phyloP scores from a whole-genome alignment of 2,329 filamentous ascomycete species.

The Fusarium concolor region DNA sequence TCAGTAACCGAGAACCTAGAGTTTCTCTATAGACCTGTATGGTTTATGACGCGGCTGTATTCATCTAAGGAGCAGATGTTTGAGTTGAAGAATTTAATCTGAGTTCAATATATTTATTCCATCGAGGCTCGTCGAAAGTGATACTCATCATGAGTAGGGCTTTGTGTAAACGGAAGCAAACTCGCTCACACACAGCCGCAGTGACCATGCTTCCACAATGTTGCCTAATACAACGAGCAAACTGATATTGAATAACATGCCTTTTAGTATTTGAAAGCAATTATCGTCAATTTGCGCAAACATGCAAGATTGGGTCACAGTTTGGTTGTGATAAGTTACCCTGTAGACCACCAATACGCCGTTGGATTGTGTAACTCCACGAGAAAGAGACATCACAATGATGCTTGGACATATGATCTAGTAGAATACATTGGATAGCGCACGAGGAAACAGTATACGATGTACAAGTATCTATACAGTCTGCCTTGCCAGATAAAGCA shows the following conservation, averaged over 20 bases:
- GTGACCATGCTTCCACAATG: too few species aligned
- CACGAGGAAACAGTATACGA: neutral
- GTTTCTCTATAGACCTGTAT: neutral
- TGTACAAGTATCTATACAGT: too few species aligned
- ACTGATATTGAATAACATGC: too few species aligned
- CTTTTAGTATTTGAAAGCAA: too few species aligned
- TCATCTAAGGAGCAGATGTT: neutral
- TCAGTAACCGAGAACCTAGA: neutral
- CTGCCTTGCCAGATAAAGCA: too few species aligned
- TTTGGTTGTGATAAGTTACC: neutral
- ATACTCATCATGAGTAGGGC: neutral
- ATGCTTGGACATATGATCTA: neutral
- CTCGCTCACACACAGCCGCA: neutral
- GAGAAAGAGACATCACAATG: neutral
- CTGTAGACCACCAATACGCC: too few species aligned
- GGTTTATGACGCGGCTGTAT: neutral
- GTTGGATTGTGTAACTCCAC: neutral
- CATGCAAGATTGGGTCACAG: neutral
- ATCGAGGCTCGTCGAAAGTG: neutral
- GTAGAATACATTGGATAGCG: neutral
- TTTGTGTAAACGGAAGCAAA: neutral
- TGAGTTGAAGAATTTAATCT: too few species aligned
- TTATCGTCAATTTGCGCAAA: neutral
- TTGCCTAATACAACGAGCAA: too few species aligned
- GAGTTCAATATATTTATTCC: too few species aligned